These are phyloP conservation scores for Hylodesmum podocarpum DNA, from an alignment of 306 rosid species.

Conservation along the genomic window DNA sequence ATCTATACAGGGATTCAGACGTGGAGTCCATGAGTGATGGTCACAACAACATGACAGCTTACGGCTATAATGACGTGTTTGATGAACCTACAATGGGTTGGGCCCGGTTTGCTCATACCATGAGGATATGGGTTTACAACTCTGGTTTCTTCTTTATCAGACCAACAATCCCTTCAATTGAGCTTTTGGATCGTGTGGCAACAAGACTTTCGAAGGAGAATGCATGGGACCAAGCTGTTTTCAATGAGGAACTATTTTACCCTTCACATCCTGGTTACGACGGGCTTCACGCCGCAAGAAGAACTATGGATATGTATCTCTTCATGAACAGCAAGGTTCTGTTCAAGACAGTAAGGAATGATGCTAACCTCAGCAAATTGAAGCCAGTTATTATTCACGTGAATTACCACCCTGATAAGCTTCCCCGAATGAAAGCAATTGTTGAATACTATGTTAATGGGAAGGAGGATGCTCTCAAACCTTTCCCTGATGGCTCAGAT, in stretches of 20 bases:
- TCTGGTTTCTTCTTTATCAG: conserved; percentile 93
- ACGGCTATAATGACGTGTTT: conserved; percentile 75
- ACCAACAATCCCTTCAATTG: conserved; percentile 87
- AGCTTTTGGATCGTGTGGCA: conserved; percentile 90
- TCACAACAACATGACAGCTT: conserved; percentile 76
- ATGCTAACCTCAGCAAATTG: conserved; percentile 59
- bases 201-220: conserved; percentile 63
- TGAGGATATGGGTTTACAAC: conserved; percentile 95
- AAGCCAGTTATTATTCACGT: conserved; percentile 83
- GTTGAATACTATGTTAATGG: conserved; percentile 77
- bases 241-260: conserved; percentile 85
- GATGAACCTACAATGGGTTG: conserved; percentile 90
- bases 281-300: conserved; percentile 83
- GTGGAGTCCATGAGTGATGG: conserved; percentile 98
- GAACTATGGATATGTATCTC: conserved; percentile 84
- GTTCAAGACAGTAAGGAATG: conserved; percentile 80
- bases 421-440: conserved; percentile 75
- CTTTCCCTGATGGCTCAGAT: conserved; percentile 86
- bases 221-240: conserved; percentile 97
- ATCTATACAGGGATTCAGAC: conserved; percentile 77
- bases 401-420: conserved; percentile 89
- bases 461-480: conserved; percentile 67
- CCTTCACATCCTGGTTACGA: conserved; percentile 82
- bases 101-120: conserved; percentile 88
- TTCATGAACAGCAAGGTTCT: conserved; percentile 93